These are phyloP conservation scores for Wickerhamiella dianesei DNA, from an alignment of 805 yeast genomes.

Conservation along the genomic window DNA sequence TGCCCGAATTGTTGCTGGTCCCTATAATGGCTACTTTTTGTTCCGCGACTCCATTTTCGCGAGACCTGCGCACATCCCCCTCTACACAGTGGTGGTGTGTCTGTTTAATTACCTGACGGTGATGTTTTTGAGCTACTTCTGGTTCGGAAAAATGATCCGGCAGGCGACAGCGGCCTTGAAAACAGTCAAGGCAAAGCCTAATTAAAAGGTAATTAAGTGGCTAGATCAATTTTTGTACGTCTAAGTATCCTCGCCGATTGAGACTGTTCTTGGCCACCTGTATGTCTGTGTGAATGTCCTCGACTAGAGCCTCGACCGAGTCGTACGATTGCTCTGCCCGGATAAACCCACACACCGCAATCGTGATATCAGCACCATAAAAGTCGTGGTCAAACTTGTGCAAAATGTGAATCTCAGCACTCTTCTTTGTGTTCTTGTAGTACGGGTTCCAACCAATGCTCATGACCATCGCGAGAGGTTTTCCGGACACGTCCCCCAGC, in stretches of 20 bases:
- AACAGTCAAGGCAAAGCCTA: not conserved
- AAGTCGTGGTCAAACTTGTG: constrained; percentile 56
- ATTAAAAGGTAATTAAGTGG: not conserved
- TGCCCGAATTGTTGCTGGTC: constrained; percentile 80
- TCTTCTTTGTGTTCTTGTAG: constrained; percentile 61
- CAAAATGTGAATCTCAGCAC: constrained; percentile 74
- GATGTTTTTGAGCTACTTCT: constrained; percentile 55
- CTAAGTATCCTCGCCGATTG: constrained; percentile 30
- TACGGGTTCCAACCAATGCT: constrained; percentile 95
- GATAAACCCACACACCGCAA: constrained; percentile 71
- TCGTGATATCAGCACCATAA: constrained; percentile 67
- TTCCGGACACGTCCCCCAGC: constrained; percentile 29
- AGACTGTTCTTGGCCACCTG: constrained; percentile 45
- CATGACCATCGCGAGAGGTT: constrained; percentile 76
- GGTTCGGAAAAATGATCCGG: constrained; percentile 79
- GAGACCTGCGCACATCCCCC: constrained; percentile 29
- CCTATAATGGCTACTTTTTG: constrained; percentile 43
- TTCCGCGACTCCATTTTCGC: constrained; percentile 24
- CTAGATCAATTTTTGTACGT: constrained; percentile 17
- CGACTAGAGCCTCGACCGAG: constrained; percentile 68
- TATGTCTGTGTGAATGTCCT: constrained; percentile 73
- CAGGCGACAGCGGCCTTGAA: constrained; percentile 3
- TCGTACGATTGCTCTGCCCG: constrained; percentile 84
- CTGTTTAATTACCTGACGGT: constrained; percentile 48
- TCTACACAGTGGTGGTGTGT: constrained; percentile 35